These are phyloP conservation scores for Bidens hawaiensis DNA, from an alignment of 140 eudicot species.

Conservation along the genomic window DNA sequence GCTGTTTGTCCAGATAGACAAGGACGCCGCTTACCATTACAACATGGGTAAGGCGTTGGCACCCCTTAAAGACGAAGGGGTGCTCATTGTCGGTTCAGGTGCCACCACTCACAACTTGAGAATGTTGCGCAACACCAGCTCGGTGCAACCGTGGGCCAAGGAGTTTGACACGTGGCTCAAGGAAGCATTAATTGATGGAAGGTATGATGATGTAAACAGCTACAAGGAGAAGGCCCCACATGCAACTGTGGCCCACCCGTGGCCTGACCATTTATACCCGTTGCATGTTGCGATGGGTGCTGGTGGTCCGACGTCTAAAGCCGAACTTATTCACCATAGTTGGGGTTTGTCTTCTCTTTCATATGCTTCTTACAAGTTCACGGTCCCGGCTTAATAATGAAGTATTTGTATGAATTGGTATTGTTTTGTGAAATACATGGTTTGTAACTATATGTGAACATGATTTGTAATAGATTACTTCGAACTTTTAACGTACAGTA, in stretches of 20 bases:
- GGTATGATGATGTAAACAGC: slow-evolving; percentile 70
- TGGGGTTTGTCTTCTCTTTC: slow-evolving; percentile 59
- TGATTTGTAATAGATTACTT: background rate
- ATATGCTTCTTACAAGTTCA: slow-evolving; percentile 77
- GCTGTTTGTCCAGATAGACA: slow-evolving; percentile 51
- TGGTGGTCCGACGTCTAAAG: slow-evolving; percentile 54
- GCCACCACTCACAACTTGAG: slow-evolving; percentile 72
- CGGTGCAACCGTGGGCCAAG: slow-evolving; percentile 66
- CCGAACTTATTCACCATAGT: slow-evolving; percentile 69
- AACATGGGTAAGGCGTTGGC: slow-evolving; percentile 78
- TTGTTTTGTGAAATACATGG: background rate
- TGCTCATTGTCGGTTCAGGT: slow-evolving; percentile 81
- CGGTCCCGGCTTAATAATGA: slow-evolving; percentile 18
- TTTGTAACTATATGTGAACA: background rate
- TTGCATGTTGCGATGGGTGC: slow-evolving; percentile 90
- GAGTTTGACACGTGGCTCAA: slow-evolving; percentile 79
- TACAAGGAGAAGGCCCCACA: slow-evolving; percentile 64
- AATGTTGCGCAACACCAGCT: slow-evolving; percentile 13
- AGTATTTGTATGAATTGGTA: too few relatives aligned
- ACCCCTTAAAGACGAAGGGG: slow-evolving; percentile 75
- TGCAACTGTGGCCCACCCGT: slow-evolving; percentile 67
- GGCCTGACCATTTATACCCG: slow-evolving; percentile 88
- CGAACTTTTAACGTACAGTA: background rate
- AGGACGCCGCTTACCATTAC: slow-evolving; percentile 62
- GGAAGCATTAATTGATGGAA: slow-evolving; percentile 61